Evolutionary conservation across 2,329 filamentous ascomycete genomes (phyloP).

Genomic region (Drechslerella dactyloides): DNA sequence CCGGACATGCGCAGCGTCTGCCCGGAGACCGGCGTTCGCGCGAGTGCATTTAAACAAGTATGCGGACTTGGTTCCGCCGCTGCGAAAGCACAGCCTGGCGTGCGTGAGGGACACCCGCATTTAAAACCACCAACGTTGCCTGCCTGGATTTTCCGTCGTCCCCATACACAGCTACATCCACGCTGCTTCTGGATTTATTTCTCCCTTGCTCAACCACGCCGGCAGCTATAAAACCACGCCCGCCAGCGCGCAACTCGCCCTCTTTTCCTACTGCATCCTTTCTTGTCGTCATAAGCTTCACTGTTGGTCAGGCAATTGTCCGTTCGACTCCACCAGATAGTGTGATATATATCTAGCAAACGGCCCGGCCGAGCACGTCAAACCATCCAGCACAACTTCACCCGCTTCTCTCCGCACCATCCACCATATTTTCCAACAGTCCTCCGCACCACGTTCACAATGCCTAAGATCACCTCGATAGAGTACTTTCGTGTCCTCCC

Average conservation of each 20-base stretch:
- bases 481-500: conserved; percentile 69
- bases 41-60: neutral
- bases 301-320: conserved; percentile 23
- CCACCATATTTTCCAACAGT: conserved; percentile 9
- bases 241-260: conserved; percentile 19
- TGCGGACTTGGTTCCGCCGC: conserved; percentile 14
- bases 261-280: conserved; percentile 19
- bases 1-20: conserved; percentile 7
- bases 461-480: conserved; percentile 66
- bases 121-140: conserved; percentile 30
- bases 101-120: conserved; percentile 25
- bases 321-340: conserved; percentile 21
- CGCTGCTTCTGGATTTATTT: conserved; percentile 11
- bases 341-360: conserved; percentile 33
- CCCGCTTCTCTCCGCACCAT: conserved; percentile 17
- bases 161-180: neutral
- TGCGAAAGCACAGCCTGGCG: neutral
- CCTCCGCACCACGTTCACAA: conserved; percentile 53
- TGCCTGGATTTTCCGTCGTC: conserved; percentile 48
- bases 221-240: conserved; percentile 45
- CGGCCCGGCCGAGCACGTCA: conserved; percentile 39
- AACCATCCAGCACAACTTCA: conserved; percentile 36
- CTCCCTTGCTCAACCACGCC: conserved; percentile 23
- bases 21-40: conserved; percentile 2
- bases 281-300: conserved; percentile 7